Evolutionary conservation across 257 asterid species (phyloP).

Genomic region (Rauvolfia tetraphylla): DNA sequence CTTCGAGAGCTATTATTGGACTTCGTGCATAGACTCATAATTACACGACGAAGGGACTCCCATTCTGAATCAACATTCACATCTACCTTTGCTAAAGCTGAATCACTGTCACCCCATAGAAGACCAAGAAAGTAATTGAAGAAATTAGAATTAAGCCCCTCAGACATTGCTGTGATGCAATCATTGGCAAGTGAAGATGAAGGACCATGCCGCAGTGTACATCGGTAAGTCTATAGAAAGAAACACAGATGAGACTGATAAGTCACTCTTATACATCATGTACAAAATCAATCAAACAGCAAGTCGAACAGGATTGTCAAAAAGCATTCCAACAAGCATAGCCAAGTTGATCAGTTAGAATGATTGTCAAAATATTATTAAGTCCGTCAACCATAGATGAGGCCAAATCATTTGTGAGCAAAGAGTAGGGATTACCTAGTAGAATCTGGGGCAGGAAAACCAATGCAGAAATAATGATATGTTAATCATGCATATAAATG

Average conservation of each 20-base stretch:
- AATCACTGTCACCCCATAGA: slow-evolving; percentile 62
- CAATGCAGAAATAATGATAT: neutral
- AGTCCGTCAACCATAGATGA: too few relatives aligned
- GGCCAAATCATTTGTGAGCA: too few relatives aligned
- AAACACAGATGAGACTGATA: neutral
- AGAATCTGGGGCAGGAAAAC: neutral
- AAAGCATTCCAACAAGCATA: neutral
- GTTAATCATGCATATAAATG: neutral
- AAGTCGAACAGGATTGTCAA: neutral
- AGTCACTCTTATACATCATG: slow-evolving; percentile 19
- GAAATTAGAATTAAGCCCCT: slow-evolving; percentile 63
- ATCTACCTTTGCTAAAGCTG: slow-evolving; percentile 44
- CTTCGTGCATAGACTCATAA: slow-evolving; percentile 45
- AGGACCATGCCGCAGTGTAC: slow-evolving; percentile 71
- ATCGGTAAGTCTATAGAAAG: slow-evolving; percentile 62
- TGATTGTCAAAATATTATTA: neutral
- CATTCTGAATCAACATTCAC: slow-evolving; percentile 68
- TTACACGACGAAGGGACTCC: slow-evolving; percentile 65
- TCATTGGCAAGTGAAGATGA: slow-evolving; percentile 81
- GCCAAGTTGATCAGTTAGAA: neutral
- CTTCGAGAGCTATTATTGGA: slow-evolving; percentile 28
- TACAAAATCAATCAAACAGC: slow-evolving; percentile 9
- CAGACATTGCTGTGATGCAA: slow-evolving; percentile 81
- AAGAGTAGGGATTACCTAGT: too few relatives aligned
- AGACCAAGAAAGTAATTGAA: slow-evolving; percentile 68